These are phyloP conservation scores for Lepiota brunneoincarnata DNA, from an alignment of 768 basidiomycete genomes.

Conservation along the genomic window DNA sequence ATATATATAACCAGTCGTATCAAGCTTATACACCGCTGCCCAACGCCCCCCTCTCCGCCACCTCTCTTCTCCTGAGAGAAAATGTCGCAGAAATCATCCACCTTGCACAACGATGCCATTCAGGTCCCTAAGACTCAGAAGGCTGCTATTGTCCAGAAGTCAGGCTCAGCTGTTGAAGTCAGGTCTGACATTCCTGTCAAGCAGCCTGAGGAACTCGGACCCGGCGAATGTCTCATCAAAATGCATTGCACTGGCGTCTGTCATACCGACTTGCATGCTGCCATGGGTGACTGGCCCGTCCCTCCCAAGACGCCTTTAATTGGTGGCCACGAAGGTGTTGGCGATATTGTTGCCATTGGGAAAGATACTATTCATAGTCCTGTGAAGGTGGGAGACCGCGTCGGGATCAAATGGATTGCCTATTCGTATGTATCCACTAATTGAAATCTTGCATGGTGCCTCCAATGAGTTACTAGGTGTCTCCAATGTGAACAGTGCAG, in stretches of 20 bases:
- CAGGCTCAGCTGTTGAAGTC: conserved; percentile 33
- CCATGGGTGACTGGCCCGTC: conserved; percentile 78
- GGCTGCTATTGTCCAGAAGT: conserved; percentile 38
- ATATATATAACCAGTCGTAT: no score
- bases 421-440: conserved; percentile 36
- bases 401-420: conserved; percentile 83
- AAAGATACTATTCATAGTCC: conserved; percentile 54
- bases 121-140: conserved; percentile 39
- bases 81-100: conserved; percentile 5
- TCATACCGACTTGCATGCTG: conserved; percentile 81
- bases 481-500: conserved; percentile 74
- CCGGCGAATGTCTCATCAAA: conserved; percentile 75
- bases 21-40: not conserved
- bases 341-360: conserved; percentile 78
- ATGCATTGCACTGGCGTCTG: conserved; percentile 81
- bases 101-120: not conserved
- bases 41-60: not conserved
- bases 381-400: conserved; percentile 74
- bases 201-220: conserved; percentile 50
- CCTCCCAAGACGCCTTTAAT: conserved; percentile 63
- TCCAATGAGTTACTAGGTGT: conserved; percentile 35
- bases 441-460: not conserved
- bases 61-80: not conserved
- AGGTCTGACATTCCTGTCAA: conserved; percentile 54
- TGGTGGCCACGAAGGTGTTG: conserved; percentile 86